These are phyloP conservation scores for Nemania serpens DNA, from an alignment of 2,329 filamentous ascomycete genomes.

Conservation along the genomic window DNA sequence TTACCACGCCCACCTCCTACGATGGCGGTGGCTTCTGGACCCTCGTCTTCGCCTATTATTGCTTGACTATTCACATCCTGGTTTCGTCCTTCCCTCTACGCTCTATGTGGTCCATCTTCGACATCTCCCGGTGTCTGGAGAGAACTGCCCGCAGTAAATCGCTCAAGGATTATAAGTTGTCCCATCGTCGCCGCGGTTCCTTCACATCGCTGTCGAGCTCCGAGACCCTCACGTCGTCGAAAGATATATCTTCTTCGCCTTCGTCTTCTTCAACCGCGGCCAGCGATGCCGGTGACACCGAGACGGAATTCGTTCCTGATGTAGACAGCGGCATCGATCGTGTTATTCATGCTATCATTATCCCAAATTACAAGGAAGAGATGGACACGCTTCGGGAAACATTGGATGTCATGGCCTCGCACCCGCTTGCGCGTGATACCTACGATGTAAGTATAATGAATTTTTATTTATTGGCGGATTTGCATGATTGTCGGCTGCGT, in stretches of 20 bases:
- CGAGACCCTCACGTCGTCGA: conserved; percentile 56
- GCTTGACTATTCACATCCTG: conserved; percentile 66
- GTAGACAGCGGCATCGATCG: conserved; percentile 48
- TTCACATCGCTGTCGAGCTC: conserved; percentile 61
- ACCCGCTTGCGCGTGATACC: conserved; percentile 63
- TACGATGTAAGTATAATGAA: conserved; percentile 66
- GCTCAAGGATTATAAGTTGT: conserved; percentile 53
- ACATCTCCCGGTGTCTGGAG: conserved; percentile 57
- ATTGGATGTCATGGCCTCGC: conserved; percentile 69
- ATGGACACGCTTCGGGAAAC: conserved; percentile 70
- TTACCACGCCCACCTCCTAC: conserved; percentile 39
- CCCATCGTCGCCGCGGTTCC: conserved; percentile 55
- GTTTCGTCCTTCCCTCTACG: conserved; percentile 67
- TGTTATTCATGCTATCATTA: conserved; percentile 68
- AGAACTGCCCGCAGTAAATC: conserved; percentile 51
- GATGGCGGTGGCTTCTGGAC: conserved; percentile 56
- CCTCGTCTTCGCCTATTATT: conserved; percentile 66
- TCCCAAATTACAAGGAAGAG: conserved; percentile 78
- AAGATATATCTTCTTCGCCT: conserved; percentile 39
- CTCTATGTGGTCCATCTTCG: conserved; percentile 64
- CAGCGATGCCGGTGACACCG: conserved; percentile 58
- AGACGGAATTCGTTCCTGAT: conserved; percentile 53
- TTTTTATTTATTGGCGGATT: neutral
- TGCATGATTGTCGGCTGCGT: neutral
- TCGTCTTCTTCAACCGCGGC: conserved; percentile 49